Conservation (phyloP, 169 alveolate genomes). For the Plasmodium knowlesi region DNA sequence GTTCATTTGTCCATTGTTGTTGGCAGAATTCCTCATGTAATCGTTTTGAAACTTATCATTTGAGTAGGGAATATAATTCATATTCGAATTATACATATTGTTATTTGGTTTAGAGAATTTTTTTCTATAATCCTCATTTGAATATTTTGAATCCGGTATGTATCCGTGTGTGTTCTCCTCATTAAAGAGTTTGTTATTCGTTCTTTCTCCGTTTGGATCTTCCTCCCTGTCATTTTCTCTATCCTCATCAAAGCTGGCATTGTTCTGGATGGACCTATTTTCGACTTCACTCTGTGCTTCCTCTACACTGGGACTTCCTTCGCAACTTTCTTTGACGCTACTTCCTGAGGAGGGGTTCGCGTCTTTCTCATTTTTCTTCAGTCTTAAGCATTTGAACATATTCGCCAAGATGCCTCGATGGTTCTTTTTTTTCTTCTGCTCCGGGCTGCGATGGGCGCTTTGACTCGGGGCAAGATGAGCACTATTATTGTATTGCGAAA, state of each 20-base stretch:
- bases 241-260: not conserved
- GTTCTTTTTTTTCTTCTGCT: not conserved
- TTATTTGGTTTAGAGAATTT: not conserved
- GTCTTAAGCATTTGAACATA: constrained; percentile 18
- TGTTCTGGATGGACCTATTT: not conserved
- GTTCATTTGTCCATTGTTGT: constrained; percentile 6
- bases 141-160: not conserved
- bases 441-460: not conserved
- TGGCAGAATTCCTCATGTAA: not conserved
- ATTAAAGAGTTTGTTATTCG: not conserved
- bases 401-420: not conserved
- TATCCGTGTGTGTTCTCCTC: constrained; percentile 1
- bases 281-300: not conserved
- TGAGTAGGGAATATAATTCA: not conserved
- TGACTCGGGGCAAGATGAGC: not conserved
- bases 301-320: not conserved
- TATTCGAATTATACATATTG: not conserved
- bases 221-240: constrained; percentile 21
- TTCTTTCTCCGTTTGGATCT: not conserved
- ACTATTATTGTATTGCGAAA: not conserved
- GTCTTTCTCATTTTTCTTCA: not conserved
- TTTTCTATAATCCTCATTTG: not conserved
- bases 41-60: constrained; percentile 7
- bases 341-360: not conserved
- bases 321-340: not conserved